phyloP scores from a whole-genome alignment of 345 rosid genomes.

The Gossypioides kirkii region DNA sequence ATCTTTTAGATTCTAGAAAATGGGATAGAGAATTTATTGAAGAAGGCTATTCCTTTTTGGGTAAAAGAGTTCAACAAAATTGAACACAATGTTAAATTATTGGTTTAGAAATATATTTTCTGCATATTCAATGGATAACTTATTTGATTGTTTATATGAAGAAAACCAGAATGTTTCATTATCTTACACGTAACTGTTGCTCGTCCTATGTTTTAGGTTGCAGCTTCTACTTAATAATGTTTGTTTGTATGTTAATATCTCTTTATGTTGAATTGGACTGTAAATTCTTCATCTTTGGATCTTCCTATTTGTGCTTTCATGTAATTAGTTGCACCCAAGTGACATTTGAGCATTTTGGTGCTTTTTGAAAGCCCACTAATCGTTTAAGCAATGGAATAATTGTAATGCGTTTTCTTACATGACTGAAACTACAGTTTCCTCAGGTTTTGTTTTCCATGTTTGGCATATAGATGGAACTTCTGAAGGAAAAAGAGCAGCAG shows the following conservation, averaged over 20 bases:
- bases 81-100: neutral
- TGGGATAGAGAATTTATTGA: neutral
- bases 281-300: neutral
- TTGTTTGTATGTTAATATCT: neutral
- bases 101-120: neutral
- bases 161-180: neutral
- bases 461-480: neutral
- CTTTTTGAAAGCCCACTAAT: neutral
- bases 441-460: neutral
- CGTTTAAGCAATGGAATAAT: neutral
- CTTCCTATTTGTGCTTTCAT: neutral
- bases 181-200: neutral
- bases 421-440: neutral
- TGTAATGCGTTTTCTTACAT: neutral
- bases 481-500: neutral
- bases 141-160: neutral
- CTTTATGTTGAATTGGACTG: neutral
- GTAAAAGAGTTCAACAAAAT: neutral
- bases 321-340: neutral
- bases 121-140: neutral
- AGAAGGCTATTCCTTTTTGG: neutral
- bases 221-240: neutral
- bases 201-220: constrained; percentile 1
- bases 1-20: neutral
- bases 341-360: neutral